phyloP scores from a whole-genome alignment of 208 protist genomes.

The Tritrichomonas foetus region DNA sequence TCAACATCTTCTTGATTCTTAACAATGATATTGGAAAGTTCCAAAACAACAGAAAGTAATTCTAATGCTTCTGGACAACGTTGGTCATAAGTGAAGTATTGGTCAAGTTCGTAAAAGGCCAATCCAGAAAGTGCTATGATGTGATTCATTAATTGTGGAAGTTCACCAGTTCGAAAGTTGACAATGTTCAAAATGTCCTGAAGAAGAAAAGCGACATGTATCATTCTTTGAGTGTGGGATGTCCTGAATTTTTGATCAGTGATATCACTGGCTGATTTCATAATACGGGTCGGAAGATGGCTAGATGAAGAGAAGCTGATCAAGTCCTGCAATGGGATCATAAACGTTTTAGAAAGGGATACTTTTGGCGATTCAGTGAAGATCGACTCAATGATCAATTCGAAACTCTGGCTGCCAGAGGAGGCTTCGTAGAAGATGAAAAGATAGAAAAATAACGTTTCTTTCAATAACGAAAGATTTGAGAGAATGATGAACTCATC shows the following conservation, averaged over 20 bases:
- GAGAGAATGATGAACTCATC: slow-evolving; percentile 8
- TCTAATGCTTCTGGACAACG: not conserved
- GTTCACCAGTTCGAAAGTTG: not conserved
- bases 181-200: not conserved
- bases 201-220: not conserved
- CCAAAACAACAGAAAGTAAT: not conserved
- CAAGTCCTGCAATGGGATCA: not conserved
- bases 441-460: slow-evolving; percentile 28
- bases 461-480: not conserved
- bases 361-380: not conserved
- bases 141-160: not conserved
- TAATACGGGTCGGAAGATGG: not conserved
- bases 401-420: not conserved
- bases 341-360: not conserved
- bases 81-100: not conserved
- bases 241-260: not conserved
- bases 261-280: not conserved
- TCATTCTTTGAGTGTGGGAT: not conserved
- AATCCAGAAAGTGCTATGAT: not conserved
- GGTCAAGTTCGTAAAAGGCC: slow-evolving; percentile 5
- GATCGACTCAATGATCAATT: not conserved
- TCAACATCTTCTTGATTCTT: not conserved
- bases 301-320: not conserved
- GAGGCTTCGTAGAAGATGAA: not conserved
- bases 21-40: not conserved